Base-by-base conservation (phyloP, 495 filamentous ascomycete species). In the Talaromyces proteolyticus region DNA sequence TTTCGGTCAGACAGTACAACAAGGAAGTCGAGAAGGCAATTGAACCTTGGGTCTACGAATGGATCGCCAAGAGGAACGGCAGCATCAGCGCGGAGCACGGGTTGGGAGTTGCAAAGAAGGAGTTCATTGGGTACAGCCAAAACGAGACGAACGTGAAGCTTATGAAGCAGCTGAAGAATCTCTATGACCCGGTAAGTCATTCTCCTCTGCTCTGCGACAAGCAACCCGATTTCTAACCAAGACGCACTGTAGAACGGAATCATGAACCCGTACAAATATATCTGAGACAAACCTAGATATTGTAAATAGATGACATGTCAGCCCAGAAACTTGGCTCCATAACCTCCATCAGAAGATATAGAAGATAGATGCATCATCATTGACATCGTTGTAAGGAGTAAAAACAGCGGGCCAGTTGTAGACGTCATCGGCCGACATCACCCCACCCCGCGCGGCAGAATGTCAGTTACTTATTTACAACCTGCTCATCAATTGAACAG, bases 41-140 rank as follows among this genome's bases (percentile, higher is more conserved):
- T 20, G 93, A 98, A 70, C 93, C 93, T 3, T 98, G 86, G 71
- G 86, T 98, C 23, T 98, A 96, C 60, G 91, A 97, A 66, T 97
- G 93, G 93, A 92, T 98, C 51, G 75, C 80, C 50, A 78, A 87
- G 67, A 75, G 85, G 34, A 85, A 86, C 48, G 93, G 93, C 51
- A 94, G 88, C 66, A 94, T 98, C 63, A 95, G 89, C 59, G 93
- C 93, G 23, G 93, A 98, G 66, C 93, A 98, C 69, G 93, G 93
- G 6, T 70, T 98, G 24, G 93, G 93, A 6, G 61, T 98, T 55
- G 89, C 91, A 36, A 98, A 98, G 84, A 94, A 91, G 70, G 82
- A 86, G 41, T 97, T 81, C 64, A 91, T 97, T 59, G 86, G 88
- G 12, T 97, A 96, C 69, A 95, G 89, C 65, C 78, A 93, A 57